Evolutionary conservation across 257 asterid genomes (phyloP).

Genomic region (Nicotiana knightiana): DNA sequence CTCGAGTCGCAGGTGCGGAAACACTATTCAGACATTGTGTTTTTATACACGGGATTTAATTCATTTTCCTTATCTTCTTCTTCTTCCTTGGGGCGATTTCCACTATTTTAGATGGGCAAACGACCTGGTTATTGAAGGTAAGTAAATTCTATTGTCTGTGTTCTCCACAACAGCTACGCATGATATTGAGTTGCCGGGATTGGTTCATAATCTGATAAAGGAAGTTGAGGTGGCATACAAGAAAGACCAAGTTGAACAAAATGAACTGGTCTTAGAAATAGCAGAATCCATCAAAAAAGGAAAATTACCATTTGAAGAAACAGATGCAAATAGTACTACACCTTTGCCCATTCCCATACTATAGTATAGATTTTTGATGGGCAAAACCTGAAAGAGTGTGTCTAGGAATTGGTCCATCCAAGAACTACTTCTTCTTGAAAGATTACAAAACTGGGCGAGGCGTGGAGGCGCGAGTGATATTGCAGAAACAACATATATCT

Average conservation of each 20-base stretch:
- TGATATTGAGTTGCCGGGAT: neutral
- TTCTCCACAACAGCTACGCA: too few species aligned
- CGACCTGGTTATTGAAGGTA: too few species aligned
- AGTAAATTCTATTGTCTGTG: too few species aligned
- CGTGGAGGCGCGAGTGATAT: neutral
- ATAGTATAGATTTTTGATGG: neutral
- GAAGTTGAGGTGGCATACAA: neutral
- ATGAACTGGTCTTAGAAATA: neutral
- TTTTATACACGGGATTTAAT: too few species aligned
- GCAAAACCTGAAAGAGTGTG: neutral
- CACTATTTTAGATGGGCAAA: too few species aligned
- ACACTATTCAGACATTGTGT: too few species aligned
- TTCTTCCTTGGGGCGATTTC: too few species aligned
- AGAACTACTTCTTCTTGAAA: neutral
- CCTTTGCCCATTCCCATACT: neutral
- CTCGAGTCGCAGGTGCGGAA: too few species aligned
- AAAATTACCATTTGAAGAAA: neutral
- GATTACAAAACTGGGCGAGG: neutral
- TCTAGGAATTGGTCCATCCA: neutral
- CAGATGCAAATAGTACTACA: too few species aligned
- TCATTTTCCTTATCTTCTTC: too few species aligned
- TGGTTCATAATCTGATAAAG: neutral
- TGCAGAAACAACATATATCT: neutral
- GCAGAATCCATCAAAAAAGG: neutral
- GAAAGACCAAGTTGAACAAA: neutral